Evolutionary conservation across 2,329 filamentous ascomycete species (phyloP).

Genomic region (Ceratocystis papillata): DNA sequence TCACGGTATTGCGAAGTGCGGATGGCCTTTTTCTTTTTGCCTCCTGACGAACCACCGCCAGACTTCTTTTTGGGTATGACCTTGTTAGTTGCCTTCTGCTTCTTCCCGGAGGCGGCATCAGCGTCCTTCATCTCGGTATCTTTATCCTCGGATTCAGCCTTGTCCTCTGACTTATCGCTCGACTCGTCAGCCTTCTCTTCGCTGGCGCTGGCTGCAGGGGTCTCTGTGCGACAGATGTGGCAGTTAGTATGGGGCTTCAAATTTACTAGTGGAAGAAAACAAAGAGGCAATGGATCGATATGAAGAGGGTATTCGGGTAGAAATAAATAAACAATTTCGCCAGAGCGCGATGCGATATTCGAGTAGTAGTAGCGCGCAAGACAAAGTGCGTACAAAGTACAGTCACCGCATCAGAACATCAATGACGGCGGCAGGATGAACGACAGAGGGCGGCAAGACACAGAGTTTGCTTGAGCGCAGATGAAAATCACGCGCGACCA

Average conservation of each 20-base stretch:
- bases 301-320: neutral
- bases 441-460: neutral
- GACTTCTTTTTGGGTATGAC: constrained; percentile 57
- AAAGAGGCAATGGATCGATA: neutral
- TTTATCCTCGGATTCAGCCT: constrained; percentile 22
- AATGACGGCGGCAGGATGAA: neutral
- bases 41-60: constrained; percentile 52
- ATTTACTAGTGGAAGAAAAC: neutral
- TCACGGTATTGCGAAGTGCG: constrained; percentile 61
- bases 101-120: constrained; percentile 33
- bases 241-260: constrained; percentile 3
- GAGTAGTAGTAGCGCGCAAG: neutral
- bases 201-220: constrained; percentile 16
- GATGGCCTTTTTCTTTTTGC: constrained; percentile 78
- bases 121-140: constrained; percentile 26
- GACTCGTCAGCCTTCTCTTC: constrained; percentile 16
- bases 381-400: neutral
- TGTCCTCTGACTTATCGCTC: constrained; percentile 21
- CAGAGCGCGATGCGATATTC: neutral
- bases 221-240: constrained; percentile 25
- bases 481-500: constrained; percentile 10
- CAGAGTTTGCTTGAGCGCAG: constrained; percentile 9
- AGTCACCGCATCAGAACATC: no score
- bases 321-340: neutral
- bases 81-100: constrained; percentile 34